Conservation (phyloP, 768 basidiomycete species). For the Chalciporus piperatus region DNA sequence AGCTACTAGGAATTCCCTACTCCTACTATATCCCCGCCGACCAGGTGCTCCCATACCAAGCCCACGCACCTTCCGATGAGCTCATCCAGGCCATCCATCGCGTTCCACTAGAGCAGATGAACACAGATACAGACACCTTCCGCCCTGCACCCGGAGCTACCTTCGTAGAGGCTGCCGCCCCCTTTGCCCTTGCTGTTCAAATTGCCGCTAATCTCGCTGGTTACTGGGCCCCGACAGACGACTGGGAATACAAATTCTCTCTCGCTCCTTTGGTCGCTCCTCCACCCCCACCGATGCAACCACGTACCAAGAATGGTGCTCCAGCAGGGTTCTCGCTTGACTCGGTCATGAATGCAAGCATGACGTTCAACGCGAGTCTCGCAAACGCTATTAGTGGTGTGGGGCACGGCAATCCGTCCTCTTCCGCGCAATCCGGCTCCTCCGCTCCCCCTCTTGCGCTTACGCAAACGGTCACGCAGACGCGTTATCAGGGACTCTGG, state of each 20-base stretch:
- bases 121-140: constrained; percentile 49
- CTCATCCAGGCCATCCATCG: constrained; percentile 50
- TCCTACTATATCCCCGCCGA: constrained; percentile 50
- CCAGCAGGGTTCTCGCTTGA: constrained; percentile 34
- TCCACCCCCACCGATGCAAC: constrained; percentile 2
- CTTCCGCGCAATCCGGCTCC: constrained; percentile 2
- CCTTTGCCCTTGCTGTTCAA: constrained; percentile 71
- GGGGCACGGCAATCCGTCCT: constrained; percentile 7
- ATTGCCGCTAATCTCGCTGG: constrained; percentile 60
- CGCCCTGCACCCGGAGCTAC: constrained; percentile 38
- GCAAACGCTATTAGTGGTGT: constrained; percentile 1
- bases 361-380: constrained; percentile 40
- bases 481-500: constrained; percentile 78
- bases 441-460: constrained; percentile 19
- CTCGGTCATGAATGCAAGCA: constrained; percentile 45
- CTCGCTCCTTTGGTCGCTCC: constrained; percentile 31
- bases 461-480: constrained; percentile 43
- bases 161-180: constrained; percentile 54
- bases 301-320: not conserved
- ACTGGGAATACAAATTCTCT: constrained; percentile 60
- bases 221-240: constrained; percentile 72
- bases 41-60: constrained; percentile 73
- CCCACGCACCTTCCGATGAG: constrained; percentile 51
- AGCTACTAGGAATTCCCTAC: constrained; percentile 57
- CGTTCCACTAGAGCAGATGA: constrained; percentile 41